These are phyloP conservation scores for Globisporangium megalacanthum DNA, from an alignment of 352 stramenopile genomes.

Conservation along the genomic window DNA sequence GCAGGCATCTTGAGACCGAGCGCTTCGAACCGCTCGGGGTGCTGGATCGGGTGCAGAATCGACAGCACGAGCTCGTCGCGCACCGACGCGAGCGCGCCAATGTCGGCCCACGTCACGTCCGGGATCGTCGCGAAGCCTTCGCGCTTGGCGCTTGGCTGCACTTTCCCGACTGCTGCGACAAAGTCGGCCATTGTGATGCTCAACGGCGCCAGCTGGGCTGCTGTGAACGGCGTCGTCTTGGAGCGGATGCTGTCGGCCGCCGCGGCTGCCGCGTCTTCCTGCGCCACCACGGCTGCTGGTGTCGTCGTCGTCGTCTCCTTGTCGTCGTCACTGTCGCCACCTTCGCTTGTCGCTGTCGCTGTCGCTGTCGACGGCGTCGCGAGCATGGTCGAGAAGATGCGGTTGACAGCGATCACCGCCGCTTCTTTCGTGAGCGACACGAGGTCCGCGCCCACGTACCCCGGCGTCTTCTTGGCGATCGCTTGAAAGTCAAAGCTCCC, in stretches of 20 bases:
- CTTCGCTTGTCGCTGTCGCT: slow-evolving; percentile 10
- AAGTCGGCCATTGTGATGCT: slow-evolving; percentile 98
- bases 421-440: slow-evolving; percentile 98
- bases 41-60: slow-evolving; percentile 96
- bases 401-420: slow-evolving; percentile 96
- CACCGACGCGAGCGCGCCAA: slow-evolving; percentile 91
- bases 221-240: slow-evolving; percentile 78
- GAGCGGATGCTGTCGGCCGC: slow-evolving; percentile 62
- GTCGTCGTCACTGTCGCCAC: background rate
- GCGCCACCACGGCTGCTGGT: background rate
- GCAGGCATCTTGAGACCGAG: slow-evolving; percentile 96
- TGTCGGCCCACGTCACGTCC: slow-evolving; percentile 97
- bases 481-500: slow-evolving; percentile 93
- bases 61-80: slow-evolving; percentile 95
- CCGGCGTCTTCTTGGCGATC: slow-evolving; percentile 92
- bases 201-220: slow-evolving; percentile 87
- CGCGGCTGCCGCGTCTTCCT: slow-evolving; percentile 10
- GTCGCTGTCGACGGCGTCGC: slow-evolving; percentile 5
- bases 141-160: slow-evolving; percentile 97
- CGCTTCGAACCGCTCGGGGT: slow-evolving; percentile 92
- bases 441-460: slow-evolving; percentile 98
- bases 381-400: slow-evolving; percentile 93
- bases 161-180: slow-evolving; percentile 91
- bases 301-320: slow-evolving; percentile 15
- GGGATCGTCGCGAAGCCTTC: slow-evolving; percentile 98